These are phyloP conservation scores for Heliocybe sulcata DNA, from an alignment of 1,284 basidiomycete species.

Conservation along the genomic window DNA sequence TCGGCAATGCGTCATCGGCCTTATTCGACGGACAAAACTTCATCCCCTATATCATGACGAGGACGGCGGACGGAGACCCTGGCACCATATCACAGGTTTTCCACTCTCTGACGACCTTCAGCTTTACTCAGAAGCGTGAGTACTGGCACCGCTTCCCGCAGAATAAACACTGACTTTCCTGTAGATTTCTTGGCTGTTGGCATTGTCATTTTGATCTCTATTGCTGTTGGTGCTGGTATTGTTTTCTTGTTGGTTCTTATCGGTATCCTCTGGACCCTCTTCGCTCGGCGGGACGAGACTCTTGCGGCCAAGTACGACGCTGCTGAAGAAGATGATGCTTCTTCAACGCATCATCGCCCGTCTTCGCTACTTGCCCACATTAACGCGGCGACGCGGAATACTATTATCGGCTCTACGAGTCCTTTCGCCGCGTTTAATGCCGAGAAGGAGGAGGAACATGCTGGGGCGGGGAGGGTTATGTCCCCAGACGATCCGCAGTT, in stretches of 20 bases:
- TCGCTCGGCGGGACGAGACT: constrained; percentile 72
- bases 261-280: constrained; percentile 85
- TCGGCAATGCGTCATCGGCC: constrained; percentile 78
- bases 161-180: constrained; percentile 1
- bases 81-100: constrained; percentile 79
- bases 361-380: constrained; percentile 82
- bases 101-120: constrained; percentile 72
- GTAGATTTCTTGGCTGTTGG: constrained; percentile 85
- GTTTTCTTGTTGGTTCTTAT: constrained; percentile 88
- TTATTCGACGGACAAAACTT: constrained; percentile 84
- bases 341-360: constrained; percentile 65
- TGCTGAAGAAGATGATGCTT: constrained; percentile 68
- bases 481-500: constrained; percentile 52
- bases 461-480: constrained; percentile 11
- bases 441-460: constrained; percentile 41
- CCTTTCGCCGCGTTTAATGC: constrained; percentile 38
- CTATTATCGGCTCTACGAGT: constrained; percentile 56
- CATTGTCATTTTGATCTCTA: constrained; percentile 93
- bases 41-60: constrained; percentile 79
- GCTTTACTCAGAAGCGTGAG: constrained; percentile 68
- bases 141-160: constrained; percentile 12
- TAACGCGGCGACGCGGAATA: constrained; percentile 77
- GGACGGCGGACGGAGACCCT: constrained; percentile 57
- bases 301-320: constrained; percentile 45
- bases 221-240: constrained; percentile 92